Conservation (phyloP, 768 basidiomycete genomes). For the Paxillus rubicundulus region DNA sequence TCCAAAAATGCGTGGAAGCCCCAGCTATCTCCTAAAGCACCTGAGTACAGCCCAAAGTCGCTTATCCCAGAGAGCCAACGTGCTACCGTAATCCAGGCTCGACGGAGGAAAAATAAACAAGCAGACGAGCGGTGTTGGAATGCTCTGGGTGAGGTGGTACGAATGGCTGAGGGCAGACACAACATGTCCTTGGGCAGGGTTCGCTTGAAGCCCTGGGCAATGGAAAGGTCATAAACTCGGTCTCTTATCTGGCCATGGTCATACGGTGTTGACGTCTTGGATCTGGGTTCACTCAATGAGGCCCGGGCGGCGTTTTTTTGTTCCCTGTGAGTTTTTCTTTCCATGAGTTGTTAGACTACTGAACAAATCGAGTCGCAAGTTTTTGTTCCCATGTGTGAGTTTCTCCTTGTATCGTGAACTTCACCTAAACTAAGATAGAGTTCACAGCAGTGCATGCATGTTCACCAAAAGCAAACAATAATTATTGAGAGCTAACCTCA, state of each 20-base stretch:
- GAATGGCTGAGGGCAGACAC: constrained; percentile 58
- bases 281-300: too few relatives aligned
- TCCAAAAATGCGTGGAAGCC: constrained; percentile 39
- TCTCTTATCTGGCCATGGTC: not conserved
- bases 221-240: constrained; percentile 6
- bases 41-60: constrained; percentile 20
- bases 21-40: constrained; percentile 22
- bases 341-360: not conserved
- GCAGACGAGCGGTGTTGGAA: constrained; percentile 42
- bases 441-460: not conserved
- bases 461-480: constrained; percentile 14
- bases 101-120: constrained; percentile 21
- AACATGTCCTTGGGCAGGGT: constrained; percentile 51
- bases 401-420: not conserved
- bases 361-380: not conserved
- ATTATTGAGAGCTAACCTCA: not conserved
- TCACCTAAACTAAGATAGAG: not conserved
- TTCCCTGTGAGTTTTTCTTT: constrained; percentile 8
- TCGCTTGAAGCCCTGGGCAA: constrained; percentile 25
- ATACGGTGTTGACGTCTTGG: too few relatives aligned
- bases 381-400: constrained; percentile 1
- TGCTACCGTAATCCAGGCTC: constrained; percentile 14
- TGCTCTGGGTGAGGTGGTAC: constrained; percentile 51
- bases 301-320: not conserved
- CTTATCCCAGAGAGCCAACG: constrained; percentile 9